phyloP scores from a whole-genome alignment of 1,284 basidiomycete genomes.

The Puccinia triticina region DNA sequence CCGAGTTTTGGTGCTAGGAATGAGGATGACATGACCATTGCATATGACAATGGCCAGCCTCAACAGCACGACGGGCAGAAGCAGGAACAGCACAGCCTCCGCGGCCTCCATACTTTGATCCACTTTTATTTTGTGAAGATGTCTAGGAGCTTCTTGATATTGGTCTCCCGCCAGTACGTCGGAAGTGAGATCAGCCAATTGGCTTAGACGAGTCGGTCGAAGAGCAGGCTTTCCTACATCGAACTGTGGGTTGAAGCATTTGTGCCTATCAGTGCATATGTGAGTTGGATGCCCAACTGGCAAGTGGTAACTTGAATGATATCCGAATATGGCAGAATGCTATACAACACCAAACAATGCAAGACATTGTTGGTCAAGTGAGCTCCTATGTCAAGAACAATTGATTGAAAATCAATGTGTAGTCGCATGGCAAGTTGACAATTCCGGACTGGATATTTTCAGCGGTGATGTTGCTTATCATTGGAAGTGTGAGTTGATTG shows the following conservation, averaged over 20 bases:
- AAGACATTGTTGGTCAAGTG: neutral
- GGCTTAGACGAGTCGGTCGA: constrained; percentile 17
- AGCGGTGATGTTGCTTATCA: too few species aligned
- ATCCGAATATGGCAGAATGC: constrained; percentile 11
- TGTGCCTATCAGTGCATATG: constrained; percentile 31
- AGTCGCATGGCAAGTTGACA: too few species aligned
- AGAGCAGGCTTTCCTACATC: constrained; percentile 35
- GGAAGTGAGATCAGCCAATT: constrained; percentile 26
- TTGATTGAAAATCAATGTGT: too few species aligned
- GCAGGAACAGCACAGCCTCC: too few species aligned
- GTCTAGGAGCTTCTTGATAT: constrained; percentile 31
- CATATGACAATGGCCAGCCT: too few species aligned
- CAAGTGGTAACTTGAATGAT: constrained; percentile 19
- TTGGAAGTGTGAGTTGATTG: too few species aligned
- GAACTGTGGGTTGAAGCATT: constrained; percentile 6
- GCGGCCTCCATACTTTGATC: too few species aligned
- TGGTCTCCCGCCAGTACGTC: constrained; percentile 5
- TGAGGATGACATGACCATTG: too few species aligned
- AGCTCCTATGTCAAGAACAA: constrained; percentile 32
- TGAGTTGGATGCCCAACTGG: too few species aligned
- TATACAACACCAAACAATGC: neutral
- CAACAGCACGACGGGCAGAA: too few species aligned
- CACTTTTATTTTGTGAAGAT: constrained; percentile 21
- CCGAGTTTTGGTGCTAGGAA: too few species aligned
- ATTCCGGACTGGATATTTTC: too few species aligned